Evolutionary conservation across 2,329 filamentous ascomycete genomes (phyloP).

Genomic region (Remersonia thermophila): DNA sequence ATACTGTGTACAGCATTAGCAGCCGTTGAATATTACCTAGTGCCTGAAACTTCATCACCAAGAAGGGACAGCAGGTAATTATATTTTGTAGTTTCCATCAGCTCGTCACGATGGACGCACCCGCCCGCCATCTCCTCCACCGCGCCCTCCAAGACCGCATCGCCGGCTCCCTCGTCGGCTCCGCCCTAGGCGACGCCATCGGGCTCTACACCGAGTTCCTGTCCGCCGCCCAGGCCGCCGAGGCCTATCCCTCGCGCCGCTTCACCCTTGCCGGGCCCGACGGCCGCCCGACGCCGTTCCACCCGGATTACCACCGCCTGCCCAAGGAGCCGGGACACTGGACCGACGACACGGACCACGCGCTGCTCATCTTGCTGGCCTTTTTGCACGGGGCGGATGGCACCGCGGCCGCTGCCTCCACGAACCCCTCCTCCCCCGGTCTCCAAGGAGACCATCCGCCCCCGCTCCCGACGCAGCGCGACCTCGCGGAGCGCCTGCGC

Average conservation of each 20-base stretch:
- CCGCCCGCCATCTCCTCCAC: constrained; percentile 12
- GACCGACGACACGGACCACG: constrained; percentile 45
- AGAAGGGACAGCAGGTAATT: no score
- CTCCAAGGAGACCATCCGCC: background rate
- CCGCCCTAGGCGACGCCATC: constrained; percentile 41
- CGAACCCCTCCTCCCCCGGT: no score
- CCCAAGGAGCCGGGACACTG: constrained; percentile 31
- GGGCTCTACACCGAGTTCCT: constrained; percentile 43
- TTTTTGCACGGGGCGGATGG: constrained; percentile 28
- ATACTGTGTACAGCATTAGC: no score
- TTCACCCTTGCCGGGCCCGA: constrained; percentile 26
- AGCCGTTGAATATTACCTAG: no score
- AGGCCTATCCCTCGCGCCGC: constrained; percentile 25
- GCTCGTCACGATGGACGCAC: no score
- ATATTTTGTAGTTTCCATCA: no score
- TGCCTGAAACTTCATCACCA: no score
- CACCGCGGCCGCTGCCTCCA: no score
- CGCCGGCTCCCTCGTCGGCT: constrained; percentile 35
- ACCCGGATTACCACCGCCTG: constrained; percentile 32
- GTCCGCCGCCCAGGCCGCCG: constrained; percentile 22
- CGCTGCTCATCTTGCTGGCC: constrained; percentile 35
- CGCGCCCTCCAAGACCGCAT: constrained; percentile 24
- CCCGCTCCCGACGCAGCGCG: constrained; percentile 13
- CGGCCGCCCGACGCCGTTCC: constrained; percentile 26
- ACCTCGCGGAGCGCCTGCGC: constrained; percentile 33